Conservation (phyloP, 202 grass and related monocot species). For the Setaria viridis region DNA sequence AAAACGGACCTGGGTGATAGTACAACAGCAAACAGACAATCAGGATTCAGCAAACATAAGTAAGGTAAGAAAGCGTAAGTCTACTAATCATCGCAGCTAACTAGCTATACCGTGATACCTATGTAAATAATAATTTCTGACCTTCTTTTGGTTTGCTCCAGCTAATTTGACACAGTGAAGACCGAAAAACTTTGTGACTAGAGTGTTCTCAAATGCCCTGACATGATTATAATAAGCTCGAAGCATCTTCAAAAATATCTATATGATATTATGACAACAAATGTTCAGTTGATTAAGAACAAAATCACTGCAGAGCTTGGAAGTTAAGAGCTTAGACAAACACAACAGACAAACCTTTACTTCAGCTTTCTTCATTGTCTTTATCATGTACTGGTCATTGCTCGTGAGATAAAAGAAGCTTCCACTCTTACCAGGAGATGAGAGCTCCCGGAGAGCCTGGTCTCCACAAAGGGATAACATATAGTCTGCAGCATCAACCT, state of each 20-base stretch:
- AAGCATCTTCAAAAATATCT: constrained; percentile 96
- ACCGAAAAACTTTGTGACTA: constrained; percentile 92
- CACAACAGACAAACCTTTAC: constrained; percentile 74
- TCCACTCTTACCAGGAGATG: constrained; percentile 97
- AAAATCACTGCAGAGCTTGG: not conserved
- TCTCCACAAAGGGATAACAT: constrained; percentile 99
- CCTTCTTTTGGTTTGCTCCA: constrained; percentile 85
- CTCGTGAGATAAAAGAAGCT: constrained; percentile 98
- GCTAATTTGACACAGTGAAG: constrained; percentile 94
- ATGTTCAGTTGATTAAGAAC: constrained; percentile 26
- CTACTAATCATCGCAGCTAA: constrained; percentile 2
- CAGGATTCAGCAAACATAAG: constrained; percentile 23
- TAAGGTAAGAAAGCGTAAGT: constrained; percentile 24
- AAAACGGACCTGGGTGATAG: constrained; percentile 78
- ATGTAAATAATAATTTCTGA: constrained; percentile 44
- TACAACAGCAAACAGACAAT: constrained; percentile 26
- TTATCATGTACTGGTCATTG: constrained; percentile 99
- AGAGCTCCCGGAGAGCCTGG: constrained; percentile 90
- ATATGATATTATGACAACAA: constrained; percentile 42
- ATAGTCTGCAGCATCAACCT: constrained; percentile 96
- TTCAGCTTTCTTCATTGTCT: constrained; percentile 99
- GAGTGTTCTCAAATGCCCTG: constrained; percentile 71
- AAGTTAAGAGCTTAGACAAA: constrained; percentile 32
- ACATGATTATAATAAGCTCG: constrained; percentile 95
- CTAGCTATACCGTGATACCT: constrained; percentile 16